Conservation (phyloP, 495 filamentous ascomycete genomes). For the Tuber melanosporum region DNA sequence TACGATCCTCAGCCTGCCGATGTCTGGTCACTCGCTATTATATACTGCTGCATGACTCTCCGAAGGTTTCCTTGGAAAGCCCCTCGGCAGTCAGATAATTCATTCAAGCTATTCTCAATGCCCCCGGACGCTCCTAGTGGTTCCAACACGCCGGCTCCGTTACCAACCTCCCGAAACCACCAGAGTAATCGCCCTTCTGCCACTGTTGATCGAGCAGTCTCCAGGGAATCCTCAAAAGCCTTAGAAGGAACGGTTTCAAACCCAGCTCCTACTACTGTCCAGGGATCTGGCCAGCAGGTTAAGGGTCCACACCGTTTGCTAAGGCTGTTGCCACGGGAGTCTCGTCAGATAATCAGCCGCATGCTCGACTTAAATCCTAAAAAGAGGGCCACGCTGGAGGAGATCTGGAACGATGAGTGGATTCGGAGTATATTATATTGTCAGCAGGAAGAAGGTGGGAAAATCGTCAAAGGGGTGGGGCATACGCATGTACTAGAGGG, state of each 20-base stretch:
- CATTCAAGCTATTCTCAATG: conserved; percentile 84
- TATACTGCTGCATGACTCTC: conserved; percentile 98
- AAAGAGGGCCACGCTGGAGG: conserved; percentile 71
- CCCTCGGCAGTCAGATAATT: conserved; percentile 84
- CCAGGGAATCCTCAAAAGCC: conserved; percentile 4
- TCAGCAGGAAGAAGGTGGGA: conserved; percentile 55
- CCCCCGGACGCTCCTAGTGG: conserved; percentile 48
- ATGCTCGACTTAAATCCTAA: conserved; percentile 90
- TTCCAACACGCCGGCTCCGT: conserved; percentile 18
- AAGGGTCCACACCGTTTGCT: conserved; percentile 90
- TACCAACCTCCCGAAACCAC: conserved; percentile 36
- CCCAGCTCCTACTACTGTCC: conserved; percentile 35
- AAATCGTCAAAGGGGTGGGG: conserved; percentile 49
- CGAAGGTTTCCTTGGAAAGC: conserved; percentile 96
- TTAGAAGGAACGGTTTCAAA: conserved; percentile 28
- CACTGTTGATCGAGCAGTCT: conserved; percentile 3
- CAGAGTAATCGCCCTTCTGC: conserved; percentile 24
- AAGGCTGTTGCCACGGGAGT: conserved; percentile 85
- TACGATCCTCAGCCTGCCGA: conserved; percentile 93
- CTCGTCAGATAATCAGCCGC: conserved; percentile 74
- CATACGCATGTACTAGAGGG: conserved; percentile 51
- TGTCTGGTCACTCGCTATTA: conserved; percentile 97
- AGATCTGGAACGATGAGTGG: conserved; percentile 88
- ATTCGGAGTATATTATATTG: conserved; percentile 63
- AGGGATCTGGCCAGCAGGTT: conserved; percentile 48